Evolutionary conservation across 2,329 filamentous ascomycete genomes (phyloP).

Genomic region (Trichoderma lentiforme): DNA sequence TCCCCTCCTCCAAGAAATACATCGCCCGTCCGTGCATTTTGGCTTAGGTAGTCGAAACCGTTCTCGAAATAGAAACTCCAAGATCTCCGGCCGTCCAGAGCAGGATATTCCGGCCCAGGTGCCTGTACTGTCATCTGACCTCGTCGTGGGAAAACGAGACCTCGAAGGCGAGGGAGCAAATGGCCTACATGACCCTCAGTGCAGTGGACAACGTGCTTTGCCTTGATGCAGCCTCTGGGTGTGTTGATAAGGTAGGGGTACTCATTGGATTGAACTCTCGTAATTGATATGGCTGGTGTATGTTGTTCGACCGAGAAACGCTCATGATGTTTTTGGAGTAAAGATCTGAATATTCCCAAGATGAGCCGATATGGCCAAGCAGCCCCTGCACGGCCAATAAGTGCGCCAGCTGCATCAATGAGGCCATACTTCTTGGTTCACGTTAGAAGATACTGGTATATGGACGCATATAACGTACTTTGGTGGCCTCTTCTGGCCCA

Average conservation of each 20-base stretch:
- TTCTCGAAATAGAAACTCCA: not conserved
- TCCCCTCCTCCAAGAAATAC: not conserved
- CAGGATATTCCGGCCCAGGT: not conserved
- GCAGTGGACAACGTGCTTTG: not conserved
- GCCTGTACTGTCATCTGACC: not conserved
- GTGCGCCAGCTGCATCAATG: not conserved
- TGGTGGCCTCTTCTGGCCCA: not conserved
- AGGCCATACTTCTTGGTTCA: not conserved
- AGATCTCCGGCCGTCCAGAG: not conserved
- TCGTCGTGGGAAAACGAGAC: not conserved
- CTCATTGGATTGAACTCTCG: not conserved
- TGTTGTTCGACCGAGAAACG: not conserved
- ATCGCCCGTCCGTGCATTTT: not conserved
- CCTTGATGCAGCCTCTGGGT: not conserved
- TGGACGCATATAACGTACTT: not conserved
- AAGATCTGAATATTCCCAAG: not conserved
- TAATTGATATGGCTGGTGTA: not conserved
- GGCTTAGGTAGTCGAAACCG: not conserved
- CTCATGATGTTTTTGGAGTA: not conserved
- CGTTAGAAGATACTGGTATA: not conserved
- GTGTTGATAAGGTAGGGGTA: not conserved
- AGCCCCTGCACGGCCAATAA: not conserved
- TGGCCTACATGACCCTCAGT: not conserved
- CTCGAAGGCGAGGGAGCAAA: not conserved
- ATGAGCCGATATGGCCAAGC: not conserved